phyloP scores from a whole-genome alignment of 2,329 filamentous ascomycete species.

The Anthostomella pinea region DNA sequence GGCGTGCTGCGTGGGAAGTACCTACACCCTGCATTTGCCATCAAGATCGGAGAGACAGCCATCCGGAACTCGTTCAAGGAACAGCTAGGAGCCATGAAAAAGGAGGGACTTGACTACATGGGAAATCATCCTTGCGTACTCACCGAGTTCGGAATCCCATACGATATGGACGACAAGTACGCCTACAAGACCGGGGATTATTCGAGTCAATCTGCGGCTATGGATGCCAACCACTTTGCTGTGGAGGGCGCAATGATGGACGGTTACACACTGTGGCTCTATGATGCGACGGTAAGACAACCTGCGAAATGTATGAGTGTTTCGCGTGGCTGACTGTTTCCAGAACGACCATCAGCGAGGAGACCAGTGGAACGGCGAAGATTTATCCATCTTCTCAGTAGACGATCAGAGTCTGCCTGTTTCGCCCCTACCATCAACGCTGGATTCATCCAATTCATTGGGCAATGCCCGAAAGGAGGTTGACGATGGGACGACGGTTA shows the following conservation, averaged over 20 bases:
- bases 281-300: conserved; percentile 63
- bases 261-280: conserved; percentile 88
- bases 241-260: conserved; percentile 80
- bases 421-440: conserved; percentile 46
- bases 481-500: conserved; percentile 59
- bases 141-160: conserved; percentile 95
- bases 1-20: conserved; percentile 89
- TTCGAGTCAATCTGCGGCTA: conserved; percentile 82
- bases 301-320: conserved; percentile 3
- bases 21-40: conserved; percentile 81
- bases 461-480: conserved; percentile 37
- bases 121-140: conserved; percentile 86
- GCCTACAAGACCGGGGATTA: conserved; percentile 97
- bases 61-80: conserved; percentile 92
- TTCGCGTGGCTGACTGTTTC: conserved; percentile 14
- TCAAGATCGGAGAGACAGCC: conserved; percentile 88
- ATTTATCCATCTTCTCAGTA: conserved; percentile 82
- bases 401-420: conserved; percentile 69
- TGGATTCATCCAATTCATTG: conserved; percentile 44
- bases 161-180: conserved; percentile 96
- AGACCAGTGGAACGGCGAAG: conserved; percentile 97
- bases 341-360: conserved; percentile 85
- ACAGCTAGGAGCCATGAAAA: conserved; percentile 75
- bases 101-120: conserved; percentile 86
- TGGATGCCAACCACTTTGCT: conserved; percentile 95